Evolutionary conservation across 306 rosid genomes (phyloP).

Genomic region (Castanea sativa): DNA sequence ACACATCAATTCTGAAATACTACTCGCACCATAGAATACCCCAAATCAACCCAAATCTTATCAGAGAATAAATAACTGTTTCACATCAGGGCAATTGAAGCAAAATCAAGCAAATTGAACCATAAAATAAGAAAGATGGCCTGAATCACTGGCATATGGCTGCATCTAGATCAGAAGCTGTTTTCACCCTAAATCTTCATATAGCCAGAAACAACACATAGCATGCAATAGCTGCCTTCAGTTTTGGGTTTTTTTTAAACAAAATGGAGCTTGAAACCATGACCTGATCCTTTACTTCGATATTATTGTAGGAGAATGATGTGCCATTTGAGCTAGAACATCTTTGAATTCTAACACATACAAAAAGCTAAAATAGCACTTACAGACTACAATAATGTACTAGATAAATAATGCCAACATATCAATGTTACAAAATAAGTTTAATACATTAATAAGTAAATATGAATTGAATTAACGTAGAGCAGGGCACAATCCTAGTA

Average conservation of each 20-base stretch:
- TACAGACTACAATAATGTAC: not conserved
- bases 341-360: not conserved
- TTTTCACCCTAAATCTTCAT: not conserved
- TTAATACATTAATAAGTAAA: too few relatives aligned
- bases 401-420: not conserved
- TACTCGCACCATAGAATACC: too few relatives aligned
- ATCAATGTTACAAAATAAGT: not conserved
- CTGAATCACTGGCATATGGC: not conserved
- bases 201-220: not conserved
- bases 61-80: too few relatives aligned
- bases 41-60: too few relatives aligned
- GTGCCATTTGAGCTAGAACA: not conserved
- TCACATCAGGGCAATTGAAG: too few relatives aligned
- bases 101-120: too few relatives aligned
- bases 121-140: not conserved
- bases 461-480: not conserved
- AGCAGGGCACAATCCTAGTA: not conserved
- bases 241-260: not conserved
- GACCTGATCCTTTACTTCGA: not conserved
- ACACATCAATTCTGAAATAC: too few relatives aligned
- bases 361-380: not conserved
- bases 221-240: not conserved
- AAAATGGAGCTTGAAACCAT: not conserved
- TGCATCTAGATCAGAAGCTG: not conserved
- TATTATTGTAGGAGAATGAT: not conserved